phyloP scores from a whole-genome alignment of 257 asterid genomes.

The Salvia hispanica region DNA sequence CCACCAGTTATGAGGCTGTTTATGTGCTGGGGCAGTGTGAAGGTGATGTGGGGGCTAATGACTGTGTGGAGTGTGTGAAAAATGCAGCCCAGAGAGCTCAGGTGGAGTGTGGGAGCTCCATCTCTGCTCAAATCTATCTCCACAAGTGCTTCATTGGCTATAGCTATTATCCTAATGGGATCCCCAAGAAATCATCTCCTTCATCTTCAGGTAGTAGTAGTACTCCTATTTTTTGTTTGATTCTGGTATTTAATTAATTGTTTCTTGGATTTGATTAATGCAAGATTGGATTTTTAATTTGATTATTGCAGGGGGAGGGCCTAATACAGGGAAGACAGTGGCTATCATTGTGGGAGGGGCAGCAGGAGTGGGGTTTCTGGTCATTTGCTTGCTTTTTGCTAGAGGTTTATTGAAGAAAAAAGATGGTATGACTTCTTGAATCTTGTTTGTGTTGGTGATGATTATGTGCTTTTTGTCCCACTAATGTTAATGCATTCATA shows the following conservation, averaged over 20 bases:
- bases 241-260: slow-evolving; percentile 21
- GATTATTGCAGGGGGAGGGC: slow-evolving; percentile 67
- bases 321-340: slow-evolving; percentile 84
- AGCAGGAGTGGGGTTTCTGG: slow-evolving; percentile 92
- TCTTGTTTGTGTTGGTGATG: not conserved
- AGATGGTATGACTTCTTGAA: slow-evolving; percentile 57
- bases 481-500: slow-evolving; percentile 26
- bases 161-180: slow-evolving; percentile 64
- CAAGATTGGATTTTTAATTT: slow-evolving; percentile 31
- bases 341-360: slow-evolving; percentile 99
- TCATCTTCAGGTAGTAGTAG: slow-evolving; percentile 62
- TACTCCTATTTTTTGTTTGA: not conserved
- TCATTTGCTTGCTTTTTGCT: slow-evolving; percentile 78
- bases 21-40: slow-evolving; percentile 93
- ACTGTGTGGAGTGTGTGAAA: slow-evolving; percentile 86
- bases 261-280: slow-evolving; percentile 45
- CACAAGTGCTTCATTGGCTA: slow-evolving; percentile 81
- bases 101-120: slow-evolving; percentile 93
- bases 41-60: slow-evolving; percentile 81
- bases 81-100: slow-evolving; percentile 90
- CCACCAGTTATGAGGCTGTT: slow-evolving; percentile 60
- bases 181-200: slow-evolving; percentile 64
- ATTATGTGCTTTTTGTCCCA: not conserved
- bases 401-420: slow-evolving; percentile 77
- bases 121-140: slow-evolving; percentile 81